phyloP scores from a whole-genome alignment of 1,284 basidiomycete species.

The Ganoderma sinense region DNA sequence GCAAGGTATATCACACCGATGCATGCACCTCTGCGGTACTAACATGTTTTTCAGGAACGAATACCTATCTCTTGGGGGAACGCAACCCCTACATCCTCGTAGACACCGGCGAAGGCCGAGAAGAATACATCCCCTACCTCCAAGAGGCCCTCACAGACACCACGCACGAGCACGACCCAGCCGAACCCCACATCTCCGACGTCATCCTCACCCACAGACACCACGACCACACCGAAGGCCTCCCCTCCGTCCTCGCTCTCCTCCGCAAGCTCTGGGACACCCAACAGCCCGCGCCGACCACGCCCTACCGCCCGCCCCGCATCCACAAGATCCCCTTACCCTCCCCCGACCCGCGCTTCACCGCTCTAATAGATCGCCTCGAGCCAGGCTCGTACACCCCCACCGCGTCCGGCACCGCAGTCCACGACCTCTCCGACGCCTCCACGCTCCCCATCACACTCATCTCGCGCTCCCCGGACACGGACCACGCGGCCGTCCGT shows the following conservation, averaged over 20 bases:
- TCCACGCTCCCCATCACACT: slow-evolving; percentile 53
- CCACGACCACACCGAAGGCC: slow-evolving; percentile 85
- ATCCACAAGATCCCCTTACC: slow-evolving; percentile 73
- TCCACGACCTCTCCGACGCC: slow-evolving; percentile 65
- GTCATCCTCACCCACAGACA: slow-evolving; percentile 95
- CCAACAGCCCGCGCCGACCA: slow-evolving; percentile 43
- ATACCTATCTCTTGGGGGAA: slow-evolving; percentile 88
- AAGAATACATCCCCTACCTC: slow-evolving; percentile 74
- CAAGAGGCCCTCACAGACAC: slow-evolving; percentile 59
- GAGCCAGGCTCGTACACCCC: slow-evolving; percentile 54
- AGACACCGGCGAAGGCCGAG: slow-evolving; percentile 88
- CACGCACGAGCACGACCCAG: slow-evolving; percentile 40
- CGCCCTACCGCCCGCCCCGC: slow-evolving; percentile 65
- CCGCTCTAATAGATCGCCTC: slow-evolving; percentile 52
- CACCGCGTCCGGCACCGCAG: slow-evolving; percentile 45
- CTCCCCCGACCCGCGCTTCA: slow-evolving; percentile 41
- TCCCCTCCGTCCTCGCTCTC: slow-evolving; percentile 75
- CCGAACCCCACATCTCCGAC: slow-evolving; percentile 71
- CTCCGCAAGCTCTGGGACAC: slow-evolving; percentile 67
- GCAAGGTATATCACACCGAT: slow-evolving; percentile 64
- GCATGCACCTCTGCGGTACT: not conserved
- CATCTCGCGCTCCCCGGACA: slow-evolving; percentile 6
- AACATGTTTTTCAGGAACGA: slow-evolving; percentile 67
- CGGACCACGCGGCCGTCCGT: slow-evolving; percentile 46
- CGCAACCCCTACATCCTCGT: slow-evolving; percentile 80